phyloP scores from a whole-genome alignment of 2,329 filamentous ascomycete species.

The Mariannaea sp. region DNA sequence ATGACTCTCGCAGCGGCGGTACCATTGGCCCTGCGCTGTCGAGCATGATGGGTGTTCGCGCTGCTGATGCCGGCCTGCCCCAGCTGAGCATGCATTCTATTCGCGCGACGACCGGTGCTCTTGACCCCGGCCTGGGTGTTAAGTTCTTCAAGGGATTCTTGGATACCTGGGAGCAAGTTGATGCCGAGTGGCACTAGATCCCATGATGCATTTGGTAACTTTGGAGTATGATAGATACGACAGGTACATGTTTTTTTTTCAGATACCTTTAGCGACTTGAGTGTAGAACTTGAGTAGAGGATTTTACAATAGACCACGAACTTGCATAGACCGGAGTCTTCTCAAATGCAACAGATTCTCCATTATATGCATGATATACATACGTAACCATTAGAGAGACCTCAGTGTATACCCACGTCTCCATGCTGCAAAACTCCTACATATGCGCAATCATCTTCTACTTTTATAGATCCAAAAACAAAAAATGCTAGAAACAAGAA shows the following conservation, averaged over 20 bases:
- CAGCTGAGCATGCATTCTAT: slow-evolving; percentile 96
- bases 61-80: slow-evolving; percentile 86
- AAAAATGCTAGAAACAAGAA: too few relatives aligned
- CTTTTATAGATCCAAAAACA: too few relatives aligned
- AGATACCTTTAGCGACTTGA: slow-evolving; percentile 19
- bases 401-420: not conserved
- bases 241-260: slow-evolving; percentile 6
- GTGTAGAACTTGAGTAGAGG: slow-evolving; percentile 8
- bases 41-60: slow-evolving; percentile 76
- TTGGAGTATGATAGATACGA: slow-evolving; percentile 10
- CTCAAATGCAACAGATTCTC: not conserved
- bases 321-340: not conserved
- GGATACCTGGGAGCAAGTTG: slow-evolving; percentile 82
- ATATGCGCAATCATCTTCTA: not conserved
- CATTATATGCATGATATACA: too few relatives aligned
- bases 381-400: not conserved
- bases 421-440: not conserved
- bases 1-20: slow-evolving; percentile 85
- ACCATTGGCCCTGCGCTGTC: slow-evolving; percentile 94
- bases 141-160: slow-evolving; percentile 89
- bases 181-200: slow-evolving; percentile 70
- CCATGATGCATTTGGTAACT: not conserved
- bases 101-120: slow-evolving; percentile 80
- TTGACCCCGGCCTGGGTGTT: slow-evolving; percentile 87
- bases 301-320: slow-evolving; percentile 1